phyloP scores from a whole-genome alignment of 768 basidiomycete genomes.

The Hypsizygus marmoreus region DNA sequence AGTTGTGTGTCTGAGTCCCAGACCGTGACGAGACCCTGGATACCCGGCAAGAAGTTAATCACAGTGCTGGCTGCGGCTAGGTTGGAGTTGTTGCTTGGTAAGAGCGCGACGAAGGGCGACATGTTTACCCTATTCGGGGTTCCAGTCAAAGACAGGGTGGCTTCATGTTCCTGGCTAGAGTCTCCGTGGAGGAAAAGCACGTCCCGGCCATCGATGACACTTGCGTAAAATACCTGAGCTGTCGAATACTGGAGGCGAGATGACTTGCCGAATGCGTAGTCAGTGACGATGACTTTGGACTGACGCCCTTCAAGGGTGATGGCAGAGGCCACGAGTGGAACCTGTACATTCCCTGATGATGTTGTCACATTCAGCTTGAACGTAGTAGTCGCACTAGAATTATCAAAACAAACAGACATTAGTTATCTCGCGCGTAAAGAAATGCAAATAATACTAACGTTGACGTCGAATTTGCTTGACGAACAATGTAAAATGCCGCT shows the following conservation, averaged over 20 bases:
- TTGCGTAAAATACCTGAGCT: slow-evolving; percentile 70
- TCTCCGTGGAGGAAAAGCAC: slow-evolving; percentile 66
- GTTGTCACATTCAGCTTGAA: slow-evolving; percentile 68
- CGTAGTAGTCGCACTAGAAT: slow-evolving; percentile 42
- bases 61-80: slow-evolving; percentile 34
- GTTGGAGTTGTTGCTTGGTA: slow-evolving; percentile 17
- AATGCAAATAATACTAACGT: slow-evolving; percentile 43
- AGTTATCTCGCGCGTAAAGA: background rate
- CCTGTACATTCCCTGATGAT: slow-evolving; percentile 47
- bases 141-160: slow-evolving; percentile 46
- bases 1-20: slow-evolving; percentile 70
- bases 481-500: slow-evolving; percentile 68
- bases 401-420: background rate
- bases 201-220: slow-evolving; percentile 60
- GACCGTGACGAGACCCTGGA: slow-evolving; percentile 58
- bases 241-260: slow-evolving; percentile 70
- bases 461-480: slow-evolving; percentile 69
- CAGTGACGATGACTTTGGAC: slow-evolving; percentile 71
- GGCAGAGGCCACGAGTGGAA: slow-evolving; percentile 54
- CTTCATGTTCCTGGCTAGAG: slow-evolving; percentile 55
- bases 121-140: slow-evolving; percentile 40
- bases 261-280: slow-evolving; percentile 66
- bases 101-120: slow-evolving; percentile 31
- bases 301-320: slow-evolving; percentile 70
- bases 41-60: slow-evolving; percentile 57